These are phyloP conservation scores for Musa itinerans DNA, from an alignment of 176 grass and related monocot genomes.

Conservation along the genomic window DNA sequence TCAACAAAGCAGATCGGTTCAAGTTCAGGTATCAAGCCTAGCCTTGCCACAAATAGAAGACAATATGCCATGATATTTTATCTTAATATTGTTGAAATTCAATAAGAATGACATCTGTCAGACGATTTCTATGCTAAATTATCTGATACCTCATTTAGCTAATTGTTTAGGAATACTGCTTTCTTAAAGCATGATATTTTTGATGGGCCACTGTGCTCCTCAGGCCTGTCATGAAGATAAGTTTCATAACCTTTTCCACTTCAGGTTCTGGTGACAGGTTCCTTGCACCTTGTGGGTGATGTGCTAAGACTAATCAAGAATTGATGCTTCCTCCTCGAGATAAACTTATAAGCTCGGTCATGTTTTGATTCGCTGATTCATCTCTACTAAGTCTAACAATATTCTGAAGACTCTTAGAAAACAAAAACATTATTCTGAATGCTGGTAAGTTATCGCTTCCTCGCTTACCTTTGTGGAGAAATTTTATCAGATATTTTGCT, in stretches of 20 bases:
- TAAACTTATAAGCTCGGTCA: neutral
- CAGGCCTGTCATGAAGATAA: neutral
- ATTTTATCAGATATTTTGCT: neutral
- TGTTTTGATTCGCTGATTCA: neutral
- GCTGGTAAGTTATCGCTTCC: neutral
- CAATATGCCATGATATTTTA: neutral
- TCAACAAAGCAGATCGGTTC: slow-evolving; percentile 37
- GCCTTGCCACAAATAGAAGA: neutral
- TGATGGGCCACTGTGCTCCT: neutral
- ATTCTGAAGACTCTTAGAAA: neutral
- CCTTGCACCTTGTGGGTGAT: slow-evolving; percentile 23
- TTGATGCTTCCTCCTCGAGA: neutral
- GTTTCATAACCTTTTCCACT: neutral
- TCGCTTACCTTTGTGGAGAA: neutral
- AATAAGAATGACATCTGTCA: no score
- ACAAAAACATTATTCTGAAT: neutral
- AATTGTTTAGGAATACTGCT: neutral
- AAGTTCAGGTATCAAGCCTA: slow-evolving; percentile 39
- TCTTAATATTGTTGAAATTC: no score
- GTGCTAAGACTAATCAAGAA: slow-evolving; percentile 15
- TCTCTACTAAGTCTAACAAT: neutral
- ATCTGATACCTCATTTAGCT: no score
- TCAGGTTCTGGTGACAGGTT: slow-evolving; percentile 18
- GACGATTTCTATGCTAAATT: no score
- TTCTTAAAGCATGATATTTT: neutral